Percentiles rank a stretch among this genome's conserved stretches.
Conservation (phyloP, 1,284 basidiomycete genomes). For the Cutaneotrichosporon sp. region DNA sequence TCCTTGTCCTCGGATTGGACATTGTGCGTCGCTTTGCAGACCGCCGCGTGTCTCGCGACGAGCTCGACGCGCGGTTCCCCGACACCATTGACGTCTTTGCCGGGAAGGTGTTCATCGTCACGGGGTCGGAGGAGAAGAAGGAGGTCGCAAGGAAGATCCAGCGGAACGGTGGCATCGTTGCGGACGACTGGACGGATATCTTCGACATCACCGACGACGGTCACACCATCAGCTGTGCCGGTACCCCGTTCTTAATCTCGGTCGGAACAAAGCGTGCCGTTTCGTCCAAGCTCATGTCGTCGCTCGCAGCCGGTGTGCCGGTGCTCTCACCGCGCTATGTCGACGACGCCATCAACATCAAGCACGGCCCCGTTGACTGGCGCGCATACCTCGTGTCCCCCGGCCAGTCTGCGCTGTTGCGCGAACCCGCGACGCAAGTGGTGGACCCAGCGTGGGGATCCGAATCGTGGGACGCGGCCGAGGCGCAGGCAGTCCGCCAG, state of each 20-base stretch:
- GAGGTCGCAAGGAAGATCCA: slow-evolving; percentile 54
- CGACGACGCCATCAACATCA: slow-evolving; percentile 55
- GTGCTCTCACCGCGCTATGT: slow-evolving; percentile 71
- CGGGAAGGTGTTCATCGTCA: slow-evolving; percentile 26
- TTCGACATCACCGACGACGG: slow-evolving; percentile 47
- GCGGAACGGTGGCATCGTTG: slow-evolving; percentile 62
- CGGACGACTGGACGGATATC: slow-evolving; percentile 68
- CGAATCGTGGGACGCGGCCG: slow-evolving; percentile 54
- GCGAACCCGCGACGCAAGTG: slow-evolving; percentile 65
- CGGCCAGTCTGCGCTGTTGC: slow-evolving; percentile 62
- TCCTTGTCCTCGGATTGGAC: slow-evolving; percentile 10
- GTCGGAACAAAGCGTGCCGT: slow-evolving; percentile 63
- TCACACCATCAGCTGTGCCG: background rate
- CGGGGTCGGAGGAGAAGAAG: slow-evolving; percentile 3
- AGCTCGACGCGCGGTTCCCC: background rate
- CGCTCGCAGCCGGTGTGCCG: slow-evolving; percentile 80
- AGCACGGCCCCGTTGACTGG: slow-evolving; percentile 61
- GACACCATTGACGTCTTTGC: slow-evolving; percentile 7
- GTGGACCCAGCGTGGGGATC: slow-evolving; percentile 70
- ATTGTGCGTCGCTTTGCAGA: slow-evolving; percentile 15
- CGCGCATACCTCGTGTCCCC: slow-evolving; percentile 65
- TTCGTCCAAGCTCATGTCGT: slow-evolving; percentile 76
- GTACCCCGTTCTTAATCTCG: slow-evolving; percentile 64
- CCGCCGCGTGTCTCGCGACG: slow-evolving; percentile 7
- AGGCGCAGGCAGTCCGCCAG: slow-evolving; percentile 56